Evolutionary conservation across 2,329 filamentous ascomycete species (phyloP), one percentile per base, ranked within the genome.

Genomic region (Botrytis cinerea): DNA sequence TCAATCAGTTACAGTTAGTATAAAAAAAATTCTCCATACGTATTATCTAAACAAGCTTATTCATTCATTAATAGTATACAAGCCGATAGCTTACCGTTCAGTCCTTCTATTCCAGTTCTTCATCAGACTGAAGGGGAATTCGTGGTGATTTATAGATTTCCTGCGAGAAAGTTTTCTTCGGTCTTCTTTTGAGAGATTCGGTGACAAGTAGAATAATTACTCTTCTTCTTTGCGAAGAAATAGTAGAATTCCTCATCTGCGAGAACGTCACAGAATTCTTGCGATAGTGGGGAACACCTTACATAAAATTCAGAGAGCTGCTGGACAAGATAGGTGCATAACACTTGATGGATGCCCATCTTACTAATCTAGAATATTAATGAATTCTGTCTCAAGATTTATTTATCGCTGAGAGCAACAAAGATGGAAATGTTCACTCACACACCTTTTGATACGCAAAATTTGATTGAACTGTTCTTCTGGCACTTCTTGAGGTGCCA

Each of bases 101-200:
- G 0, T 57, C n/a, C 14, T 28, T 8, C 4, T 1, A 1, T 18
- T 14, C 5, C 0, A 8, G n/a, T 18, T 4, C 2, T 54, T 28
- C 12, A 16, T 3, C 5, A 54, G 16, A 54, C n/a, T 18, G 51
- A 8, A 54, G 51, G 14, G 7, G 4, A n/a, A 28, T 18, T 16
- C n/a, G 14, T n/a, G 25, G 5, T 28, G 7, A 22, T 48, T 20
- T 22, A 1, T 22, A 48, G 8, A 8, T 9, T 48, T 7, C 0
- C 8, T 22, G 20, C 18, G 20, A 8, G 20, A 10, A 48, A 22
- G 7, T 5, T 8, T 22, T 48, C 7, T 48, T 2, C 22, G 20
- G 20, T 48, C 8, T 22, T 45, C 4, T 18, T 5, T 45, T 4
- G 22, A 45, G 25, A 51, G 1, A 5, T n/a, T 1, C 22, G 4